Evolutionary conservation across 2,329 filamentous ascomycete species (phyloP).

Genomic region (Stylonectria norvegica): DNA sequence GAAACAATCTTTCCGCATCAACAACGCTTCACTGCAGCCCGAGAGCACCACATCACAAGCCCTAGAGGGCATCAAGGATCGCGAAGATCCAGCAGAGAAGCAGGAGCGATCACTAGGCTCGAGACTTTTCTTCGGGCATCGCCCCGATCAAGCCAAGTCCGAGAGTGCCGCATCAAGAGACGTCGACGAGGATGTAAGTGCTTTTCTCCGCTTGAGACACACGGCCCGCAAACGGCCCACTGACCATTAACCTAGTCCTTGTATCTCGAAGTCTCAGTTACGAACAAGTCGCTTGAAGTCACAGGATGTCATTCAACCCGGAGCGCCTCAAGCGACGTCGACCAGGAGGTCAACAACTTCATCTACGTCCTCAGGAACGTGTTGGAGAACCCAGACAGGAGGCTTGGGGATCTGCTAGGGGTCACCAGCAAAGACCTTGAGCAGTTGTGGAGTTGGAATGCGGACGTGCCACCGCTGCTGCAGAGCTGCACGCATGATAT

Average conservation of each 20-base stretch:
- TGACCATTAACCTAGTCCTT: constrained; percentile 7
- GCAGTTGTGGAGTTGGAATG: constrained; percentile 47
- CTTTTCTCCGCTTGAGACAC: constrained; percentile 1
- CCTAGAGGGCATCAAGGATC: constrained; percentile 9
- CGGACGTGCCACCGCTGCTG: constrained; percentile 38
- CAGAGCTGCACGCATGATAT: constrained; percentile 46
- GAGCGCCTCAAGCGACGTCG: constrained; percentile 8
- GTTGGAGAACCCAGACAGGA: constrained; percentile 11
- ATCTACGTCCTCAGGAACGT: constrained; percentile 14
- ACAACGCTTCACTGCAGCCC: constrained; percentile 6
- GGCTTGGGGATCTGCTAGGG: constrained; percentile 8
- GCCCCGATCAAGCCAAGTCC: constrained; percentile 2
- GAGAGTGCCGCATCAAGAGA: neutral
- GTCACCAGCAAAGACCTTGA: constrained; percentile 35
- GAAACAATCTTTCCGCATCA: constrained; percentile 10
- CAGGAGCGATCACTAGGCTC: constrained; percentile 6
- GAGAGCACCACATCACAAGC: constrained; percentile 14
- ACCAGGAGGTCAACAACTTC: constrained; percentile 15
- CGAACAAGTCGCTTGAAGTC: constrained; percentile 12
- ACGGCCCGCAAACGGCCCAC: neutral
- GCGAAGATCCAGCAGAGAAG: constrained; percentile 1
- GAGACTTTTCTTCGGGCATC: constrained; percentile 11
- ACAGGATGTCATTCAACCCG: constrained; percentile 7
- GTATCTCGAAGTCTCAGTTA: constrained; percentile 14
- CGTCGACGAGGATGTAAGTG: constrained; percentile 12